Evolutionary conservation across 1,284 basidiomycete species (phyloP), one percentile per base, ranked within the genome.

Genomic region (Ustilago lituana): DNA sequence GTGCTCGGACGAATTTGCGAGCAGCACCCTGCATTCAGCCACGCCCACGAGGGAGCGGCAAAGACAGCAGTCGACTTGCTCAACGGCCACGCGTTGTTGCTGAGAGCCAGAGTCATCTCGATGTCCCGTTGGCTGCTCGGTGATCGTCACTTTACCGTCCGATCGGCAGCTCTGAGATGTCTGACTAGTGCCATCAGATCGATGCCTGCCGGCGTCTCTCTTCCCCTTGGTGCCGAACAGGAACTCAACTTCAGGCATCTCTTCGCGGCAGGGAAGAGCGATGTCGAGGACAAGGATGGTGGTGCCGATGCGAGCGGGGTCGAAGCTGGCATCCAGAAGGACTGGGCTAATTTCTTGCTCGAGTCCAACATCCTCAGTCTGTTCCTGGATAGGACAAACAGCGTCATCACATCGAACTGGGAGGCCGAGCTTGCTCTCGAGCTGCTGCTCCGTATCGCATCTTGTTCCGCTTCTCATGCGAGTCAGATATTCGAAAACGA

Each of bases 1-100:
- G 85, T 95, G 0, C 83, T 96, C 0, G 86, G 86, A 0, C 86
- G 87, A 24, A 86, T 94, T 37, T 58, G 60, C 47, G 43, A 58
- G n/a, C 26, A 35, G 3, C 40, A 68, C 17, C 67, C 72, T 15
- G 31, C 65, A 5, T 48, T 55, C 20, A 37, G 19, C 8, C 33
- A 22, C 5, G 32, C 12, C 27, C 31, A 20, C 9, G 8, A 33
- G 1, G 3, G 12, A 5, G 26, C 11, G 1, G 26, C 10, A 17
- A 17, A 19, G 4, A 20, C 19, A 2, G 64, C 47, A 24, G 23
- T 26, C 8, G 35, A 41, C 15, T 27, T 43, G 37, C 54, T 63
- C 31, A 65, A 71, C 32, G 43, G 52, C 4, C 31, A 51, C 22
- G 48, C 40, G 20, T 12, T 63, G 33, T 37, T 59, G 36, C 47